These are phyloP conservation scores for Ophiostoma himal-ulmi DNA, from an alignment of 2,329 filamentous ascomycete genomes.

Conservation along the genomic window DNA sequence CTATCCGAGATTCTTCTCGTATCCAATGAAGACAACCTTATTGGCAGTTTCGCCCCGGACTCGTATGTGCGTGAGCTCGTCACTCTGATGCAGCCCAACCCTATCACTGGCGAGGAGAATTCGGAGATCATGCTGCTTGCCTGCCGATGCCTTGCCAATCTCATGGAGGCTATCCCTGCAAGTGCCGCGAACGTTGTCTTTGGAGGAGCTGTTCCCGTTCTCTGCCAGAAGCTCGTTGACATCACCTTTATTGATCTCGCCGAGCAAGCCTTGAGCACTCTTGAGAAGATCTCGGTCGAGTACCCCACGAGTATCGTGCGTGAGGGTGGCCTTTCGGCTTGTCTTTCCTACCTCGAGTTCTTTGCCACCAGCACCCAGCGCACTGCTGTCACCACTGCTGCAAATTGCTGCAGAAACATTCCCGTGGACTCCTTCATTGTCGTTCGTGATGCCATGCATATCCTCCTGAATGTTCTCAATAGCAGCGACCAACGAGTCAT, in stretches of 20 bases:
- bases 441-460: conserved; percentile 94
- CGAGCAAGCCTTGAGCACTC: conserved; percentile 90
- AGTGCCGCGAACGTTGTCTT: conserved; percentile 95
- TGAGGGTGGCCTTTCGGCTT: conserved; percentile 92
- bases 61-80: conserved; percentile 94
- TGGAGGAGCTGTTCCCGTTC: conserved; percentile 87
- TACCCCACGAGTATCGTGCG: conserved; percentile 93
- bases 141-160: conserved; percentile 88
- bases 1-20: conserved; percentile 89
- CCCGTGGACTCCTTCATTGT: conserved; percentile 88
- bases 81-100: conserved; percentile 81
- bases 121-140: conserved; percentile 96
- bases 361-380: conserved; percentile 96
- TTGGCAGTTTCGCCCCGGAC: conserved; percentile 91
- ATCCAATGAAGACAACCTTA: conserved; percentile 92
- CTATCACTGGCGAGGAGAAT: conserved; percentile 76
- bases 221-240: conserved; percentile 91
- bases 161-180: conserved; percentile 93
- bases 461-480: conserved; percentile 77
- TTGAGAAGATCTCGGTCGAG: conserved; percentile 96
- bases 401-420: conserved; percentile 96
- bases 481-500: conserved; percentile 96
- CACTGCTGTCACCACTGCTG: conserved; percentile 92
- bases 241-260: conserved; percentile 97
- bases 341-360: conserved; percentile 91